Percentiles rank a stretch among this genome's conserved stretches.
phyloP scores from a whole-genome alignment of 805 yeast genomes.

The Teunomyces funiuensis region DNA sequence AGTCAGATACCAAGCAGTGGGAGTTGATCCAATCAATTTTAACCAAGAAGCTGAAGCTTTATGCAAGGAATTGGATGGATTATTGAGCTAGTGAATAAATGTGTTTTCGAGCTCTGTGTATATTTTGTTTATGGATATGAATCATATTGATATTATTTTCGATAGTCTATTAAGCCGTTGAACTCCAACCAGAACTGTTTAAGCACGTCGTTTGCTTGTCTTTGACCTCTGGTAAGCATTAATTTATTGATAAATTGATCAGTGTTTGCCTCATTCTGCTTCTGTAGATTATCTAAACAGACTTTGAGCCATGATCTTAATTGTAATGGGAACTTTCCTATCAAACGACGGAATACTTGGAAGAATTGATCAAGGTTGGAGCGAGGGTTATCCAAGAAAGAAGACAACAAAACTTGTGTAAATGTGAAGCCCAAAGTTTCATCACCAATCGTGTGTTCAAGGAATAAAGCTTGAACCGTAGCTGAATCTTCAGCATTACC shows the following conservation, averaged over 20 bases:
- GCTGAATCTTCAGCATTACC: constrained; percentile 46
- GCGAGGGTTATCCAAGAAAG: constrained; percentile 48
- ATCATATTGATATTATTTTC: constrained; percentile 6
- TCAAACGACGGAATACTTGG: constrained; percentile 48
- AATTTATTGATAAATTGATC: constrained; percentile 50
- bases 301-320: constrained; percentile 34
- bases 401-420: constrained; percentile 1
- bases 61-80: constrained; percentile 43
- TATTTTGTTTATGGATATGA: constrained; percentile 2
- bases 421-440: not conserved
- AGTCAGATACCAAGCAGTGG: constrained; percentile 69
- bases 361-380: constrained; percentile 62
- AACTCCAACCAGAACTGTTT: constrained; percentile 64
- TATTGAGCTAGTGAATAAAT: constrained; percentile 18
- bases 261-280: not conserved
- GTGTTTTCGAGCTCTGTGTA: not conserved
- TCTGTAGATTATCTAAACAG: not conserved
- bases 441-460: constrained; percentile 23
- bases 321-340: constrained; percentile 47
- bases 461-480: constrained; percentile 21
- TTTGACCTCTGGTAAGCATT: constrained; percentile 62
- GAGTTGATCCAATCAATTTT: constrained; percentile 53
- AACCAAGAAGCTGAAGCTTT: constrained; percentile 61
- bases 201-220: constrained; percentile 57
- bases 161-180: constrained; percentile 53